Conservation (phyloP, 2,329 filamentous ascomycete species). For the Gyromitra esculenta region DNA sequence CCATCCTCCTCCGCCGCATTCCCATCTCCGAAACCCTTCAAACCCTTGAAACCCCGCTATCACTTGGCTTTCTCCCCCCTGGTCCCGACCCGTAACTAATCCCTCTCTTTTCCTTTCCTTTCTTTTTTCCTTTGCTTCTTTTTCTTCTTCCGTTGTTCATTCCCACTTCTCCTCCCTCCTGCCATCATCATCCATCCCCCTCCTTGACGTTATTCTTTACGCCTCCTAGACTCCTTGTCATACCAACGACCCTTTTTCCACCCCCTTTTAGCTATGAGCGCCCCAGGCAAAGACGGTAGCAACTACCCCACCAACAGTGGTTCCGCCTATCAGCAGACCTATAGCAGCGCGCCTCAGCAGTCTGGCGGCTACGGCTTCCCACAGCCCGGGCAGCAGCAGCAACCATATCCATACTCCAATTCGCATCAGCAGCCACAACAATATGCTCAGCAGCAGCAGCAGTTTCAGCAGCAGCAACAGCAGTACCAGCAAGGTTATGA, state of each 20-base stretch:
- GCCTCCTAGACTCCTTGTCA: conserved; percentile 30
- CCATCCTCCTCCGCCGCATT: conserved; percentile 56
- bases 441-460: conserved; percentile 61
- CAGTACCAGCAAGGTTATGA: conserved; percentile 61
- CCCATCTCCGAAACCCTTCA: conserved; percentile 55
- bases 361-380: conserved; percentile 36
- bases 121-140: conserved; percentile 56
- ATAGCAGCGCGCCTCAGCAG: conserved; percentile 63
- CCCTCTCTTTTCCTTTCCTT: conserved; percentile 57
- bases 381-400: conserved; percentile 59
- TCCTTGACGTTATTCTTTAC: neutral
- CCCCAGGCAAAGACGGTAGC: conserved; percentile 40
- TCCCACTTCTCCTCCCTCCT: conserved; percentile 27
- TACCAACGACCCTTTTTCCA: conserved; percentile 24
- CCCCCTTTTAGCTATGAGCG: conserved; percentile 35
- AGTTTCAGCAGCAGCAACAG: conserved; percentile 53
- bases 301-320: conserved; percentile 54
- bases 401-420: conserved; percentile 61
- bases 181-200: conserved; percentile 14
- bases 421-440: conserved; percentile 63
- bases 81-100: conserved; percentile 44
- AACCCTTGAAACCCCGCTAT: conserved; percentile 55
- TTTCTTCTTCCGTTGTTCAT: conserved; percentile 52
- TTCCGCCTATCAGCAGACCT: conserved; percentile 52
- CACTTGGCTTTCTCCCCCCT: conserved; percentile 10